Evolutionary conservation across 2,329 filamentous ascomycete genomes (phyloP), one percentile per base, ranked within the genome.

Genomic region (Diaporthe sp.): DNA sequence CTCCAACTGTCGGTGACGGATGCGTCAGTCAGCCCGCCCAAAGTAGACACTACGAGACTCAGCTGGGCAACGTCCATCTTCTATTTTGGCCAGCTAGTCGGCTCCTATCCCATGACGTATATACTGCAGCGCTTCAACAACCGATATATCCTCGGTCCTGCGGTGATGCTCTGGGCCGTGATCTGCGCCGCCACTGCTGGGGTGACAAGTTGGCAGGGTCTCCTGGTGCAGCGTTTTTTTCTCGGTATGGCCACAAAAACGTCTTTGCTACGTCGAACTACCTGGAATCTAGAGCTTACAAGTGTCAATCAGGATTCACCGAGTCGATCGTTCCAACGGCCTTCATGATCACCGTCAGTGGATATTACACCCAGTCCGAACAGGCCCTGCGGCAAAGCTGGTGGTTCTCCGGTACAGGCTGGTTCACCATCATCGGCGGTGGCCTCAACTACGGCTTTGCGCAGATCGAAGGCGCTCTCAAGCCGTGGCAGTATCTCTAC

Each of bases 11-110:
- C 87, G 40, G 83, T 93, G 5, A 83, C 89, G 17, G 82, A 86
- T 77, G 89, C 88, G 22, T 68, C 64, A n/a, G 45, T 50, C n/a
- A 68, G 30, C 45, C 64, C 64, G n/a, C 64, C 64, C 15, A 54
- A 12, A 47, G 47, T 50, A 12, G 89, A 93, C 79, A 95, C 94
- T 0, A 87, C 89, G 0, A 89, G 93, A 15, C 88, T 95, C 38
- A 92, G 89, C 77, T 95, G 93, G 93, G 93, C 93, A 3, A 95
- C 93, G 0, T 95, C 92, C 0, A 86, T 95, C 79, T 95, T 95
- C 85, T 95, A 95, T 84, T 95, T 95, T 77, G 93, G 93, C 50
- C 94, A 94, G 92, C 87, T 96, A 2, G 91, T 89, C 0, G 93
- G 93, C 0, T 84, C 94, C 4, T 95, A 94, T 76, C 93, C 93